Evolutionary conservation across 1,284 basidiomycete species (phyloP).

Genomic region (Tilletia indica): DNA sequence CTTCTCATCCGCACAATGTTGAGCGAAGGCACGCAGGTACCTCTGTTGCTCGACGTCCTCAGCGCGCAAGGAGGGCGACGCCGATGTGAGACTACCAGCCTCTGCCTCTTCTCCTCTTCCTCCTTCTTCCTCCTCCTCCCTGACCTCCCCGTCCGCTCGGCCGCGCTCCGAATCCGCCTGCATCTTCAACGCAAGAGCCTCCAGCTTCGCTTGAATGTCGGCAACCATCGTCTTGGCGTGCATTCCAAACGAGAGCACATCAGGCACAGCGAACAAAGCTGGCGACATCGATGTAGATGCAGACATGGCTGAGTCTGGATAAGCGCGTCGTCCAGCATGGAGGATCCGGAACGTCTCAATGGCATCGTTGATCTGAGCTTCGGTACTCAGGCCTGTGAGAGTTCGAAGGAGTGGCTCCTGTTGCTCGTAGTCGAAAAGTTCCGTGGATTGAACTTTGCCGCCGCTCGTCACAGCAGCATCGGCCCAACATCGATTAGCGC

Average conservation of each 20-base stretch:
- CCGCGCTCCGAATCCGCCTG: background rate
- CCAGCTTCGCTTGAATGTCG: constrained; percentile 6
- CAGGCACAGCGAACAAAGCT: background rate
- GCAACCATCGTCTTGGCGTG: constrained; percentile 13
- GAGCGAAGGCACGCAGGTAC: constrained; percentile 7
- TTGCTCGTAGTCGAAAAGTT: background rate
- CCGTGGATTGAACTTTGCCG: background rate
- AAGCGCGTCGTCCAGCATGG: constrained; percentile 22
- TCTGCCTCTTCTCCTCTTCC: background rate
- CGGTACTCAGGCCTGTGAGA: constrained; percentile 48
- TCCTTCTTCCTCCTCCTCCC: constrained; percentile 7
- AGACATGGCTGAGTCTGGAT: background rate
- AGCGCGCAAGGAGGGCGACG: background rate
- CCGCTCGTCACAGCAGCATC: background rate
- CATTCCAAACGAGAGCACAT: background rate
- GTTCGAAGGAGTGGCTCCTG: constrained; percentile 34
- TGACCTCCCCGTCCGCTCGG: background rate
- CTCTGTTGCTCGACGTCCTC: background rate
- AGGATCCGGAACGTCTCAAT: constrained; percentile 45
- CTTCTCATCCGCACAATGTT: constrained; percentile 20
- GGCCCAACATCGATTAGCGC: background rate
- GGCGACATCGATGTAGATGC: background rate
- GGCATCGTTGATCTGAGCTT: constrained; percentile 49
- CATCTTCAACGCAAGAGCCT: background rate
- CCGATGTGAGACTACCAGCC: background rate